These are phyloP conservation scores for Brassica hybrid DNA, from an alignment of 441 rosid genomes.

Conservation along the genomic window DNA sequence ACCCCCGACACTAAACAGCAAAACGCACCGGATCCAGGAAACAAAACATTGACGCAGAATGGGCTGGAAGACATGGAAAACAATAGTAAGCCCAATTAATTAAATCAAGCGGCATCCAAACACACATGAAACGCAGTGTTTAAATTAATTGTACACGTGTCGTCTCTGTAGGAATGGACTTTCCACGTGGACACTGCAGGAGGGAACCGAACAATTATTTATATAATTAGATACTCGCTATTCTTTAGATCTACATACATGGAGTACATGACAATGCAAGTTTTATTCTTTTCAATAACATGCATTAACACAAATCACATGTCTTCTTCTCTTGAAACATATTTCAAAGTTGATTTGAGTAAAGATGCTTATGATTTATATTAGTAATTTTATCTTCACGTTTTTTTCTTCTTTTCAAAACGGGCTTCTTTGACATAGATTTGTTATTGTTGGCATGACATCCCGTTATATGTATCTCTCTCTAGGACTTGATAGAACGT, in stretches of 20 bases:
- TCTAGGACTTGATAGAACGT: not conserved
- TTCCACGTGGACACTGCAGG: too few relatives aligned
- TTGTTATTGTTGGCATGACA: not conserved
- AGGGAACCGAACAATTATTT: too few relatives aligned
- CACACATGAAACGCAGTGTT: too few relatives aligned
- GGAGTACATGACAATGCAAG: not conserved
- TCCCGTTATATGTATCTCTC: not conserved
- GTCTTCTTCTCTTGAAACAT: not conserved
- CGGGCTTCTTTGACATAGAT: not conserved
- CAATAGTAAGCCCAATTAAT: too few relatives aligned
- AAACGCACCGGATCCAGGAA: too few relatives aligned
- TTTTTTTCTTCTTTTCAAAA: not conserved
- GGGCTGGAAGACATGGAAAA: too few relatives aligned
- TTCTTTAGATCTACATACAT: not conserved
- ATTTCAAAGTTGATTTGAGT: not conserved
- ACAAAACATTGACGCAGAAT: too few relatives aligned
- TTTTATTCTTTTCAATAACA: not conserved
- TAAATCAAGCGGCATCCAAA: too few relatives aligned
- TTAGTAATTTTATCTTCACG: not conserved
- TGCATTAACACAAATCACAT: slow-evolving; percentile 11
- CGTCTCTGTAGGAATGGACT: too few relatives aligned
- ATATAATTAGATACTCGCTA: not conserved
- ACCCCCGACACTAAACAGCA: too few relatives aligned
- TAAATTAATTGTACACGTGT: too few relatives aligned
- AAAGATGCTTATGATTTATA: slow-evolving; percentile 1